Conservation (phyloP, 2,329 filamentous ascomycete genomes). For the Beauveria pseudobassiana region DNA sequence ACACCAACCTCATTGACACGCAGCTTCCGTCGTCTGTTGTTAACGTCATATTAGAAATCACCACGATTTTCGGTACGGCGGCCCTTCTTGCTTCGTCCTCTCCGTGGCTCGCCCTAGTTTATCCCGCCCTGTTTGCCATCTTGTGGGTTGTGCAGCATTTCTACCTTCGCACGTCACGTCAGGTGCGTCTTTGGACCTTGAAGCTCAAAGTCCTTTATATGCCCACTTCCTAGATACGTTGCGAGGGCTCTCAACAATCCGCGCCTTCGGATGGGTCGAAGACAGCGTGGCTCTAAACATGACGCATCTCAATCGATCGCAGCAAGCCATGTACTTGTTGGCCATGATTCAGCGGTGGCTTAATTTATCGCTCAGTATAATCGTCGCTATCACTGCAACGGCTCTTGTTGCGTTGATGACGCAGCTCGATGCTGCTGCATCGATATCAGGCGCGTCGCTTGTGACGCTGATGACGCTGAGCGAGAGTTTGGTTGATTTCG, state of each 20-base stretch:
- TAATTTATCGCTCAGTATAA: conserved; percentile 37
- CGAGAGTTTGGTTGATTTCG: conserved; percentile 16
- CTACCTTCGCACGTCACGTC: not conserved
- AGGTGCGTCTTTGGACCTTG: conserved; percentile 35
- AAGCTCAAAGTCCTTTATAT: conserved; percentile 30
- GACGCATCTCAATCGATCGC: conserved; percentile 41
- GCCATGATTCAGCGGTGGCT: conserved; percentile 51
- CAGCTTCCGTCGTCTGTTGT: conserved; percentile 21
- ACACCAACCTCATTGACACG: conserved; percentile 25
- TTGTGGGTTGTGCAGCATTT: conserved; percentile 32
- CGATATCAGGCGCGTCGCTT: conserved; percentile 28
- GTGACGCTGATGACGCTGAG: conserved; percentile 30
- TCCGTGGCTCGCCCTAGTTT: conserved; percentile 39
- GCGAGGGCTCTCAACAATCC: conserved; percentile 43
- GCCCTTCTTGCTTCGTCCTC: conserved; percentile 36
- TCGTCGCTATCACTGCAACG: conserved; percentile 39
- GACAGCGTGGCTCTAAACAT: conserved; percentile 35
- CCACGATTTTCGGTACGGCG: conserved; percentile 38
- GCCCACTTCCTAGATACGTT: conserved; percentile 46
- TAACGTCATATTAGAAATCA: conserved; percentile 27
- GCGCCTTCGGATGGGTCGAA: conserved; percentile 46
- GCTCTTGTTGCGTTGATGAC: conserved; percentile 39
- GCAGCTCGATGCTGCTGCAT: conserved; percentile 24
- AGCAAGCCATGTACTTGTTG: conserved; percentile 49
- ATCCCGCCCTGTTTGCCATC: conserved; percentile 41